phyloP scores from a whole-genome alignment of 176 grass and related monocot species.

The Elaeis guineensis region DNA sequence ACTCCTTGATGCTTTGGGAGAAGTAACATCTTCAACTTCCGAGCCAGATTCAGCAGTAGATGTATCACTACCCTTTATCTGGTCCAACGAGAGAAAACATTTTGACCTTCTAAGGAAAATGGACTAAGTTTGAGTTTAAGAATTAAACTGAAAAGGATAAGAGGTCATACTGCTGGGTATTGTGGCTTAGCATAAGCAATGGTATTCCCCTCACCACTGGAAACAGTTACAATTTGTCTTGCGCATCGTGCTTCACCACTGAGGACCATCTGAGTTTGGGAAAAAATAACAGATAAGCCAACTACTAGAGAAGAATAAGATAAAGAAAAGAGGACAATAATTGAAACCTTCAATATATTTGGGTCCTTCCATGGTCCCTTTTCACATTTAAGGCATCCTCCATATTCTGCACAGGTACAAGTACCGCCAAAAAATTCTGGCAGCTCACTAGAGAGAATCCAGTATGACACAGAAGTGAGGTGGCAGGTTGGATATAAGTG shows the following conservation, averaged over 20 bases:
- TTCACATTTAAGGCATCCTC: conserved; percentile 14
- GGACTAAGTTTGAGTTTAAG: background rate
- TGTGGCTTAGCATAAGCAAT: conserved; percentile 17
- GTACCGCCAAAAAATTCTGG: conserved; percentile 10
- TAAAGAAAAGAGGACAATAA: background rate
- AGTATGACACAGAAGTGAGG: background rate
- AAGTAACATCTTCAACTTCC: conserved; percentile 8
- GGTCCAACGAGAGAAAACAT: background rate
- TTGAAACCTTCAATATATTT: conserved; percentile 11
- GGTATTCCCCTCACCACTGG: conserved; percentile 6
- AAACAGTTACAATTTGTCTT: conserved; percentile 9
- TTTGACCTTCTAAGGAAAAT: background rate
- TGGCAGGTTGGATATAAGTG: too few species aligned
- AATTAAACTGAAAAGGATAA: background rate
- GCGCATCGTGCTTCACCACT: conserved; percentile 12
- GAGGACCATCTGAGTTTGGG: conserved; percentile 1
- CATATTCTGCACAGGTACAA: conserved; percentile 10
- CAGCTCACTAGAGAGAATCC: conserved; percentile 3
- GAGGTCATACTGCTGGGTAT: background rate
- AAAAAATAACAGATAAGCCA: background rate
- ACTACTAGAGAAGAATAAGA: background rate
- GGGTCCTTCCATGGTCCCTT: conserved; percentile 16
- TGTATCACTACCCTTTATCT: conserved; percentile 12
- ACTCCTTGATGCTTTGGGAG: background rate
- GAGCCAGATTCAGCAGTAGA: conserved; percentile 16